Percentiles rank a stretch among this genome's conserved stretches.
Evolutionary conservation across 768 basidiomycete genomes (phyloP).

Genomic region (Lyophyllum shimeji): DNA sequence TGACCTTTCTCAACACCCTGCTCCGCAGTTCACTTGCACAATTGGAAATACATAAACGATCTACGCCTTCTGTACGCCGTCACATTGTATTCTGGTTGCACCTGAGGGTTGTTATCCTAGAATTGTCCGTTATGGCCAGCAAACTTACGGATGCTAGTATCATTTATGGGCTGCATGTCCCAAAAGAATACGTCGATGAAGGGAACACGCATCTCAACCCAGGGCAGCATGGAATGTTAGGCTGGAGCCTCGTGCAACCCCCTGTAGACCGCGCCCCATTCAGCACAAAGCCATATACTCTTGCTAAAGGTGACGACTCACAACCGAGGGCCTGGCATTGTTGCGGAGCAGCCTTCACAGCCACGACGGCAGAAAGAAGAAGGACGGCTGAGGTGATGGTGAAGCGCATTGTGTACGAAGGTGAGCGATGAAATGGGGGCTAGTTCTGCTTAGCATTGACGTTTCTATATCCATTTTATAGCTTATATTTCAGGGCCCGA

Average conservation of each 20-base stretch:
- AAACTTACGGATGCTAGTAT: neutral
- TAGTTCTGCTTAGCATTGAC: too few relatives aligned
- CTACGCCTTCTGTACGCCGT: too few relatives aligned
- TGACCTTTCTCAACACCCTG: too few relatives aligned
- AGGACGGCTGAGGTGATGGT: neutral
- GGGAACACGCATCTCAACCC: neutral
- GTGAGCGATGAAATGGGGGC: too few relatives aligned
- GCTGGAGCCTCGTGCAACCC: slow-evolving; percentile 3
- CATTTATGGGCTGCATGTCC: neutral
- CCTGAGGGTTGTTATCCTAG: too few relatives aligned
- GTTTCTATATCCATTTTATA: too few relatives aligned
- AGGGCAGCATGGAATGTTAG: slow-evolving; percentile 5
- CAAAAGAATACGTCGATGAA: neutral
- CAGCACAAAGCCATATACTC: neutral
- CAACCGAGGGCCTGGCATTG: neutral
- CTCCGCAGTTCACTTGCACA: too few relatives aligned
- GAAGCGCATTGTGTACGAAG: neutral
- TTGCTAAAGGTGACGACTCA: neutral
- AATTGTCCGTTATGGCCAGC: neutral
- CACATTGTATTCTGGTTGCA: too few relatives aligned
- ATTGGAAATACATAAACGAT: too few relatives aligned
- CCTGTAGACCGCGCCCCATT: neutral
- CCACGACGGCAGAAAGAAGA: neutral
- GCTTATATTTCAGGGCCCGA: too few relatives aligned
- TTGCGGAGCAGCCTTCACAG: neutral